These are phyloP conservation scores for Syzygium aqueum DNA, from an alignment of 345 rosid genomes.

Conservation along the genomic window DNA sequence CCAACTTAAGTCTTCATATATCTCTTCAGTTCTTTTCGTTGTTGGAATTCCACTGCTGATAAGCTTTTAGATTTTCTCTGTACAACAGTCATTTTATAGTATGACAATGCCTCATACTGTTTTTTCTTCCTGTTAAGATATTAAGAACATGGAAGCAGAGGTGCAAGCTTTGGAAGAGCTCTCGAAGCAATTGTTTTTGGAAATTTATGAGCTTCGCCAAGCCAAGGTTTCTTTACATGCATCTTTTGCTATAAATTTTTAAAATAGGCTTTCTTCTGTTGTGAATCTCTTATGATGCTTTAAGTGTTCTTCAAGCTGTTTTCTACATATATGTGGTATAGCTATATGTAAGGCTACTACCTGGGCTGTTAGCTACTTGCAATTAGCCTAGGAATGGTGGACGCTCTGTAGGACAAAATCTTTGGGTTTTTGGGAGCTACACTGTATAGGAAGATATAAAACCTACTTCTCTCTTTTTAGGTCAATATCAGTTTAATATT, in stretches of 20 bases:
- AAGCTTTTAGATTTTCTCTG: not conserved
- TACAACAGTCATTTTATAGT: not conserved
- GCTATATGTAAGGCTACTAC: not conserved
- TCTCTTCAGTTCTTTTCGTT: not conserved
- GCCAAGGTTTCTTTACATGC: conserved; percentile 53
- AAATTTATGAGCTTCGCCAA: conserved; percentile 95
- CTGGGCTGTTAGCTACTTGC: not conserved
- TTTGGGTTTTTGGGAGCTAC: not conserved
- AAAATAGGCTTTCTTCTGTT: not conserved
- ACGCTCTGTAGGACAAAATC: not conserved
- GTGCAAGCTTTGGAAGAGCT: conserved; percentile 90
- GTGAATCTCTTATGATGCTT: not conserved
- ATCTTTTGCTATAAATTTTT: not conserved
- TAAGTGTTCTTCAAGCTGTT: not conserved
- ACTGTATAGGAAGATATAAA: not conserved
- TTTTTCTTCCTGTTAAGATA: conserved; percentile 32
- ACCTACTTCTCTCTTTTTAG: not conserved
- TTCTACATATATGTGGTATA: not conserved
- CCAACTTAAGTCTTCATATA: not conserved
- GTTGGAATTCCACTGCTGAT: not conserved
- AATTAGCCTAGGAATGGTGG: not conserved
- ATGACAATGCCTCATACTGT: not conserved
- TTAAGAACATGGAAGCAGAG: conserved; percentile 85
- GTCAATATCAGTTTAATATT: not conserved
- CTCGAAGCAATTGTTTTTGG: conserved; percentile 94